Percentiles rank a stretch among this genome's conserved stretches.
These are phyloP conservation scores for Trametes cingulata DNA, from an alignment of 768 basidiomycete species.

Conservation along the genomic window DNA sequence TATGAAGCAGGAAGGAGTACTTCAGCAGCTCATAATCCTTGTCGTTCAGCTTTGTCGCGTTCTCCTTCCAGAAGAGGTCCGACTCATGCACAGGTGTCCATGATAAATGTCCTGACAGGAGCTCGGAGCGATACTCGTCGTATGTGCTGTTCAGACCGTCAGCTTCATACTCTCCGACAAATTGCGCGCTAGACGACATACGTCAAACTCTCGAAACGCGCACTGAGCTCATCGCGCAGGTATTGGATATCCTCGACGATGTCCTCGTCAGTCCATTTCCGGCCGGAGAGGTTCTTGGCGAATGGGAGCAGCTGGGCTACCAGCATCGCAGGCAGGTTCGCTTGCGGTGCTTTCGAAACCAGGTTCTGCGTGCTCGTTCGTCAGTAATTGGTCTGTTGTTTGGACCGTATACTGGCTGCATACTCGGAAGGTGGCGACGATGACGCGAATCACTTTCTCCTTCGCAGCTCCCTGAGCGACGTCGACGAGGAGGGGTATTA, in stretches of 20 bases:
- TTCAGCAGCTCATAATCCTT: constrained; percentile 82
- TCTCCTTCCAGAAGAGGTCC: constrained; percentile 98
- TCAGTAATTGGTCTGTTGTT: neutral
- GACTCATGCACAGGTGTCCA: constrained; percentile 98
- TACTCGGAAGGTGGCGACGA: constrained; percentile 89
- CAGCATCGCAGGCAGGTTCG: constrained; percentile 93
- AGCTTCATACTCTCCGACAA: neutral
- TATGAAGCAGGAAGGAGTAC: too few species aligned
- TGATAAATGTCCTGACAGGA: constrained; percentile 85
- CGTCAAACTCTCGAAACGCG: constrained; percentile 89
- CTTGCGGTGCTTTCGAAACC: constrained; percentile 80
- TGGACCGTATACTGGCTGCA: constrained; percentile 17
- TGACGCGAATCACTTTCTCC: constrained; percentile 94
- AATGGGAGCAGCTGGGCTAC: constrained; percentile 86
- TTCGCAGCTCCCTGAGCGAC: constrained; percentile 90
- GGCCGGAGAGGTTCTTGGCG: constrained; percentile 73
- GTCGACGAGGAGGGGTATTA: constrained; percentile 81
- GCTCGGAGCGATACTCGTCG: constrained; percentile 92
- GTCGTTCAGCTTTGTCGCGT: constrained; percentile 84
- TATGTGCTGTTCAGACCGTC: constrained; percentile 66
- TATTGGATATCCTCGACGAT: constrained; percentile 89
- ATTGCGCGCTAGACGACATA: constrained; percentile 40
- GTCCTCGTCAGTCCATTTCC: constrained; percentile 97
- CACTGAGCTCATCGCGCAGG: constrained; percentile 82
- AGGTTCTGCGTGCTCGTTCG: constrained; percentile 61